phyloP scores from a whole-genome alignment of 495 filamentous ascomycete genomes.

The Extremus antarcticus region DNA sequence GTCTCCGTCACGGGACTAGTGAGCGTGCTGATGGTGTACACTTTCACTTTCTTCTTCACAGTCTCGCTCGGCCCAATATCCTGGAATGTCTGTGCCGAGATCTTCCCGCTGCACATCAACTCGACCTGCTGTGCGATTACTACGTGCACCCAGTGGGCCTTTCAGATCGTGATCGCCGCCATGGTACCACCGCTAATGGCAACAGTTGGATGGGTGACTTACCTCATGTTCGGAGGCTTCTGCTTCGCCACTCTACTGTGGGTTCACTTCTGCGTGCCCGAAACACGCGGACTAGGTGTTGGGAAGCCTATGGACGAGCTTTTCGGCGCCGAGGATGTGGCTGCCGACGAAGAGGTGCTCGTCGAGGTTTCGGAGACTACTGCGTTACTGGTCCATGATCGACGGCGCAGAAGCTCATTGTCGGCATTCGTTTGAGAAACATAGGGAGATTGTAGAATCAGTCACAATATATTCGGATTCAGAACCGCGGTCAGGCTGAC shows the following conservation, averaged over 20 bases:
- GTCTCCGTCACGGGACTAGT: background rate
- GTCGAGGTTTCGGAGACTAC: background rate
- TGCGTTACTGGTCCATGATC: background rate
- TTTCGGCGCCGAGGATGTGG: background rate
- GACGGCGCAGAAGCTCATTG: background rate
- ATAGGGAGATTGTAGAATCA: too few relatives aligned
- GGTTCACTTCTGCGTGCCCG: slow-evolving; percentile 2
- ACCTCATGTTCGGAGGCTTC: slow-evolving; percentile 1
- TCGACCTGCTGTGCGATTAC: slow-evolving; percentile 12
- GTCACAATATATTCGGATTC: too few relatives aligned
- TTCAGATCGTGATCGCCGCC: slow-evolving; percentile 5
- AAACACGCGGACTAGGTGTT: slow-evolving; percentile 3
- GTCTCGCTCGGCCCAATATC: slow-evolving; percentile 2
- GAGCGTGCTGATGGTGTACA: slow-evolving; percentile 9
- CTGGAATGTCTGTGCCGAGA: slow-evolving; percentile 13
- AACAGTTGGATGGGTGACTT: slow-evolving; percentile 2
- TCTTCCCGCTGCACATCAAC: slow-evolving; percentile 9
- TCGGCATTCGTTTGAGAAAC: too few relatives aligned
- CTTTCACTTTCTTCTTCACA: slow-evolving; percentile 7
- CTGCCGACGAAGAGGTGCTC: background rate
- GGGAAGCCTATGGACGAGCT: slow-evolving; percentile 7
- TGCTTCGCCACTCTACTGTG: slow-evolving; percentile 4
- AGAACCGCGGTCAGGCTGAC: too few relatives aligned
- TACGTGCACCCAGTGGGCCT: slow-evolving; percentile 8
- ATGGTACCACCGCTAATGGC: slow-evolving; percentile 6